Conservation (phyloP, 2,329 filamentous ascomycete genomes). For the Tolypocladium amazonense region DNA sequence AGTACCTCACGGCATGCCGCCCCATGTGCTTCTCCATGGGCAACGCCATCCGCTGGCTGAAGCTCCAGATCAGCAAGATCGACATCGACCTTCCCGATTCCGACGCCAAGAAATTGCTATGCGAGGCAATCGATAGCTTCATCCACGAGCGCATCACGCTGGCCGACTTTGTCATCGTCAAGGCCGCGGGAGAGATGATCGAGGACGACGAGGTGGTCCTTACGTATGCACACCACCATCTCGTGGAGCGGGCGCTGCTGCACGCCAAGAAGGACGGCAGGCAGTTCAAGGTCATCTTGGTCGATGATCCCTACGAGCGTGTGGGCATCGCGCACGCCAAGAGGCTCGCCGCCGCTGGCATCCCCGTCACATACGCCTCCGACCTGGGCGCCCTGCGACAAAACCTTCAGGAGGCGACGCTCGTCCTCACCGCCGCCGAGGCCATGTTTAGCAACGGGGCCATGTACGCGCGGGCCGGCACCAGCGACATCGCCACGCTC, state of each 20-base stretch:
- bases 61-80: constrained; percentile 82
- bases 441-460: constrained; percentile 93
- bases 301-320: constrained; percentile 56
- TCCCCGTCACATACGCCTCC: constrained; percentile 72
- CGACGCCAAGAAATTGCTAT: constrained; percentile 69
- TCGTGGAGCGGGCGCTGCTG: constrained; percentile 75
- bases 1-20: constrained; percentile 86
- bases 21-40: constrained; percentile 95
- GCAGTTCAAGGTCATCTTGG: constrained; percentile 71
- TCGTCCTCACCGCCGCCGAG: constrained; percentile 82
- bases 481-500: constrained; percentile 74
- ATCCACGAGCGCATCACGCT: constrained; percentile 83
- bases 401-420: constrained; percentile 54
- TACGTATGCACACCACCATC: constrained; percentile 75
- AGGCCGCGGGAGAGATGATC: constrained; percentile 66
- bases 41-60: constrained; percentile 90
- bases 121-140: constrained; percentile 76
- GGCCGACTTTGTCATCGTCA: constrained; percentile 76
- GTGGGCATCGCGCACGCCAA: constrained; percentile 53
- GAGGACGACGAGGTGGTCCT: constrained; percentile 71
- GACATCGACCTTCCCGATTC: constrained; percentile 76
- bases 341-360: constrained; percentile 53
- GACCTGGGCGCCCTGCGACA: constrained; percentile 65
- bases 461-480: constrained; percentile 80
- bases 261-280: constrained; percentile 60